A percentile compares a stretch with the other conserved stretches of the same genome.
Evolutionary conservation across 202 grass and related monocot species (phyloP).

Genomic region (Alloteropsis angusta): DNA sequence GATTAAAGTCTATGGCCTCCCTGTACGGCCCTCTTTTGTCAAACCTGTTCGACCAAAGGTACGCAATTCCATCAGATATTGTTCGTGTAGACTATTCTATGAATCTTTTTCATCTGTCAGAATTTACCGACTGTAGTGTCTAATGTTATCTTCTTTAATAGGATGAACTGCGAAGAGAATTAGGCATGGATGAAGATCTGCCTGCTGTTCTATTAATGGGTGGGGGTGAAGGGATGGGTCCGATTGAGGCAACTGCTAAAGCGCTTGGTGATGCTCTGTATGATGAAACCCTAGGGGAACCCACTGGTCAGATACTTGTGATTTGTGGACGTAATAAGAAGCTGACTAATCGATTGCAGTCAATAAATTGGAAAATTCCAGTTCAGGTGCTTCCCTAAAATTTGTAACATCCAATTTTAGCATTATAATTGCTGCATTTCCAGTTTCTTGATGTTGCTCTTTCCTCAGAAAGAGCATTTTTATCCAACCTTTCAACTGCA

Average conservation of each 20-base stretch:
- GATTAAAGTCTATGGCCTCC: conserved; percentile 95
- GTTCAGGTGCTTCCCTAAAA: conserved; percentile 55
- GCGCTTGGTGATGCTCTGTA: conserved; percentile 64
- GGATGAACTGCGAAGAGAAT: conserved; percentile 77
- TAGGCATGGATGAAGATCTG: conserved; percentile 86
- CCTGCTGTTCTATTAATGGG: conserved; percentile 88
- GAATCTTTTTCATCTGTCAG: neutral
- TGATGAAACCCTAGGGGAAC: conserved; percentile 55
- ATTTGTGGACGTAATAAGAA: conserved; percentile 96
- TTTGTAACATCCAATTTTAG: conserved; percentile 15
- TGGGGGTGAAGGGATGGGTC: conserved; percentile 98
- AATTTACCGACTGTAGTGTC: neutral
- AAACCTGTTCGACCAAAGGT: conserved; percentile 82
- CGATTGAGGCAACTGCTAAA: conserved; percentile 90
- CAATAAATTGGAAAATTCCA: conserved; percentile 76
- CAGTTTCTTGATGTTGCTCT: neutral
- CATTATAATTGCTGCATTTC: neutral
- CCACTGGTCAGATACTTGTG: conserved; percentile 79
- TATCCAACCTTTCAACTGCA: neutral
- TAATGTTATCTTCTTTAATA: conserved; percentile 34
- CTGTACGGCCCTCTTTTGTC: conserved; percentile 91
- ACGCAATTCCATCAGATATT: conserved; percentile 5
- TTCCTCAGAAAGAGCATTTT: neutral
- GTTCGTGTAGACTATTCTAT: neutral
- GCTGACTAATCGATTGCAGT: conserved; percentile 54